These are phyloP conservation scores for Inga oerstediana DNA, from an alignment of 306 rosid genomes.

Conservation along the genomic window DNA sequence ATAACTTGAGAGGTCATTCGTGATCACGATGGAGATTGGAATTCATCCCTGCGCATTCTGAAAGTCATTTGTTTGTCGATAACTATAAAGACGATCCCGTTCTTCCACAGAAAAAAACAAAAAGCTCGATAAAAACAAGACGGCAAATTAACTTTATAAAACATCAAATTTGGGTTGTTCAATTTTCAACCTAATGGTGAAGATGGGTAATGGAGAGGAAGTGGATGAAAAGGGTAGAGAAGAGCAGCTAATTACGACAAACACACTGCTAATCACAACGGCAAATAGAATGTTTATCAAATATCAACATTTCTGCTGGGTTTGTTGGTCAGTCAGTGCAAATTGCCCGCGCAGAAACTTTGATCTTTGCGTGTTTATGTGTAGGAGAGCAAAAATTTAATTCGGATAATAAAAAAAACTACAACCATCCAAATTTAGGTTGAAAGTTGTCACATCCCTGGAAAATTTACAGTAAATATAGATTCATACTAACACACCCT, in stretches of 20 bases:
- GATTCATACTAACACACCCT: background rate
- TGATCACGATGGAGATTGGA: background rate
- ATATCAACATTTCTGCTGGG: background rate
- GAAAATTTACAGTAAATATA: background rate
- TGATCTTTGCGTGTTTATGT: background rate
- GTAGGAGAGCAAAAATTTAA: background rate
- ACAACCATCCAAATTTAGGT: background rate
- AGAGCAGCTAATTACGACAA: background rate
- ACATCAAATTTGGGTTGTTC: too few relatives aligned
- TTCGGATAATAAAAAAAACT: background rate
- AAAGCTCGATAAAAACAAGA: background rate
- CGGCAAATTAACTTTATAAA: background rate
- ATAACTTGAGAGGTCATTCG: background rate
- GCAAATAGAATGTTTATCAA: background rate
- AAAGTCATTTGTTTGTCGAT: slow-evolving; percentile 12
- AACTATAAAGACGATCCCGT: background rate
- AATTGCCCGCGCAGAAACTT: background rate
- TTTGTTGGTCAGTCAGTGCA: background rate
- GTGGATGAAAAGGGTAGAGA: too few relatives aligned
- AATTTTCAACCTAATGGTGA: too few relatives aligned
- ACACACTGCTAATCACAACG: too few relatives aligned
- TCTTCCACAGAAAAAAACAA: background rate
- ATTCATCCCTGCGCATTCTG: background rate
- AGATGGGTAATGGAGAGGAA: too few relatives aligned
- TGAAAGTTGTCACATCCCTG: background rate